Evolutionary conservation across 2,329 filamentous ascomycete genomes (phyloP).

Genomic region (Neoascochyta sp.): DNA sequence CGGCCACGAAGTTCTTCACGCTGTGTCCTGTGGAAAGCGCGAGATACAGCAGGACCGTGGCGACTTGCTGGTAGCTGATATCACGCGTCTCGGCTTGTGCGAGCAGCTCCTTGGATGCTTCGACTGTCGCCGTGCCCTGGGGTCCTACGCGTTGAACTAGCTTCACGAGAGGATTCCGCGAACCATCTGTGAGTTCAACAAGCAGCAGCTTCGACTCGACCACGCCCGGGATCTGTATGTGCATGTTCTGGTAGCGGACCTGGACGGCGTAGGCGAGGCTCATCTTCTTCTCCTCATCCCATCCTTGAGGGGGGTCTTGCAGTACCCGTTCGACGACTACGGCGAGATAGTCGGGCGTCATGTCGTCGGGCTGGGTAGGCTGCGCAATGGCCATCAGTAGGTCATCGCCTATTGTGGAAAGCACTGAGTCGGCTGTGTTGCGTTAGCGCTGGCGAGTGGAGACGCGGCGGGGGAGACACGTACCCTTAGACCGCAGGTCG

Average conservation of each 20-base stretch:
- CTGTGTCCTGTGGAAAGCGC: slow-evolving; percentile 62
- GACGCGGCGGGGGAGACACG: slow-evolving; percentile 12
- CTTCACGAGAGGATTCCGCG: slow-evolving; percentile 60
- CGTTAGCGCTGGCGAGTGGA: slow-evolving; percentile 16
- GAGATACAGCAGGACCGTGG: slow-evolving; percentile 71
- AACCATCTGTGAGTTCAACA: slow-evolving; percentile 57
- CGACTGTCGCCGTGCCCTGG: slow-evolving; percentile 71
- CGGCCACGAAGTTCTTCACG: slow-evolving; percentile 63
- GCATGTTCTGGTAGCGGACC: slow-evolving; percentile 60
- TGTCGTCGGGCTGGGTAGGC: slow-evolving; percentile 59
- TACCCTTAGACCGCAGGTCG: slow-evolving; percentile 88
- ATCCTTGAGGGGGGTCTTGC: slow-evolving; percentile 80
- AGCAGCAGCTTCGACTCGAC: slow-evolving; percentile 69
- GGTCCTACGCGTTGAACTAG: slow-evolving; percentile 70
- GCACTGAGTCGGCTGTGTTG: slow-evolving; percentile 74
- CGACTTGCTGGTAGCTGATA: slow-evolving; percentile 77
- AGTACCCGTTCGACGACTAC: slow-evolving; percentile 81
- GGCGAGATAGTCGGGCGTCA: slow-evolving; percentile 68
- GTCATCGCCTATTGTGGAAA: slow-evolving; percentile 72
- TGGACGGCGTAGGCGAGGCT: slow-evolving; percentile 62
- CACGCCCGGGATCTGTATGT: slow-evolving; percentile 64
- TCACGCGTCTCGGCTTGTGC: slow-evolving; percentile 57
- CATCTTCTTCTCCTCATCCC: slow-evolving; percentile 69
- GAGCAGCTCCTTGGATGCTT: slow-evolving; percentile 61
- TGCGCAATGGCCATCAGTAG: slow-evolving; percentile 75